Percentiles rank a stretch among this genome's conserved stretches.
Conservation (phyloP, 176 grass and related monocot species). For the Oryza meyeriana region DNA sequence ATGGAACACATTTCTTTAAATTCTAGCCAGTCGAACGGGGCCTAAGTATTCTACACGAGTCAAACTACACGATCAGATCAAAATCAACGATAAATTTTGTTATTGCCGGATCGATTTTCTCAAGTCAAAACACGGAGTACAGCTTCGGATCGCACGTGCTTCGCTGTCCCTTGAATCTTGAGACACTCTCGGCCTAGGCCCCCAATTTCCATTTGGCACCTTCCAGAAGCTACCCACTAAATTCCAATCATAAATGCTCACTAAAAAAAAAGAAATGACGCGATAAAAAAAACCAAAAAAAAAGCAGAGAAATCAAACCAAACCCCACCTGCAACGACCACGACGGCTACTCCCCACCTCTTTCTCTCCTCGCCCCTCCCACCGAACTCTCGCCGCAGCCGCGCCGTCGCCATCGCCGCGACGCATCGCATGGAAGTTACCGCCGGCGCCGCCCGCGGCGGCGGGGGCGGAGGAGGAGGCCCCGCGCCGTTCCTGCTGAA, state of each 20-base stretch:
- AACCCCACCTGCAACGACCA: background rate
- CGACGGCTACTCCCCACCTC: background rate
- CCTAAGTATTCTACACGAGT: background rate
- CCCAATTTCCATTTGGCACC: background rate
- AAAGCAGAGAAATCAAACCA: background rate
- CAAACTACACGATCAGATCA: background rate
- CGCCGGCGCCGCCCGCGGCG: background rate
- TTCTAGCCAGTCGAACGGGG: too few relatives aligned
- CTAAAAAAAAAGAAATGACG: background rate
- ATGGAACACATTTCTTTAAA: too few relatives aligned
- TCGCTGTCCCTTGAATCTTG: background rate
- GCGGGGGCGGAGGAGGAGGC: slow-evolving; percentile 40
- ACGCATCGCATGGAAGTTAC: slow-evolving; percentile 30
- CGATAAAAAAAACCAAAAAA: fast-evolving
- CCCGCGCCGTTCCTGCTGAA: slow-evolving; percentile 87
- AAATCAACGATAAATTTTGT: background rate
- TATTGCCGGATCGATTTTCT: background rate
- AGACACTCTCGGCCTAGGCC: too few relatives aligned
- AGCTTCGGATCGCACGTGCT: background rate
- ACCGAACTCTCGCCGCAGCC: background rate
- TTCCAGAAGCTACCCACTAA: background rate
- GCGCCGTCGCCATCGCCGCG: background rate
- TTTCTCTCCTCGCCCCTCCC: background rate
- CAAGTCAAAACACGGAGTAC: background rate
- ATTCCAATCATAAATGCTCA: background rate